phyloP scores from a whole-genome alignment of 345 rosid species.

The Eutrema heterophyllum region DNA sequence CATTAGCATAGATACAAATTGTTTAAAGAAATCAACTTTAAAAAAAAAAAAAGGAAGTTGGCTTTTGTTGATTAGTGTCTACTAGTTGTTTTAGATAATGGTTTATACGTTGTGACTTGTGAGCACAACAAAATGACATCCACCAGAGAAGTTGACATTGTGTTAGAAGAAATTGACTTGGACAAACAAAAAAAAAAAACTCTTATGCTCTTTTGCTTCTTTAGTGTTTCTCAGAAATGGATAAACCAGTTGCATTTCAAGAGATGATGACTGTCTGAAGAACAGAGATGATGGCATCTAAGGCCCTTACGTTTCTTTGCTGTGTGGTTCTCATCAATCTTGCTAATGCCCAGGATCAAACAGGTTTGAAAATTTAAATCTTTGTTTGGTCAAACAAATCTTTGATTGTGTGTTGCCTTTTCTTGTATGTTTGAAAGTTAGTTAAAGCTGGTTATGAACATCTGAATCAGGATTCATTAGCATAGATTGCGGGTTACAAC shows the following conservation, averaged over 20 bases:
- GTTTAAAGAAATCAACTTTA: background rate
- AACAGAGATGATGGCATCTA: background rate
- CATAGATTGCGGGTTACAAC: slow-evolving; percentile 42
- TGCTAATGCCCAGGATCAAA: slow-evolving; percentile 30
- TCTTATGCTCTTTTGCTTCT: background rate
- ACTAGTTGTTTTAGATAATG: slow-evolving; percentile 20
- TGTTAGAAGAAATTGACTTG: slow-evolving; percentile 21
- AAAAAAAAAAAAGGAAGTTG: slow-evolving; percentile 1
- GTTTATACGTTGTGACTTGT: slow-evolving; percentile 22
- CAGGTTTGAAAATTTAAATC: slow-evolving; percentile 23
- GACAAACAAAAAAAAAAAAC: background rate
- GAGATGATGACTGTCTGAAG: slow-evolving; percentile 15
- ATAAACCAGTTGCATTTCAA: slow-evolving; percentile 4
- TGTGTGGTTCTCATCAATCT: slow-evolving; percentile 10
- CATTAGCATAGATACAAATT: slow-evolving; percentile 3
- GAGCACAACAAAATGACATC: slow-evolving; percentile 24
- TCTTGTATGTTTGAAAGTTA: background rate
- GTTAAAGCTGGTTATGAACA: background rate
- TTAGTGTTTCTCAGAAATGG: slow-evolving; percentile 4
- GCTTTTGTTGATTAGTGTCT: slow-evolving; percentile 12
- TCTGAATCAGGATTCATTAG: slow-evolving; percentile 42
- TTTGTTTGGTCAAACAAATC: slow-evolving; percentile 8
- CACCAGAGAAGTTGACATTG: slow-evolving; percentile 21
- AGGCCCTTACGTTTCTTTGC: slow-evolving; percentile 1
- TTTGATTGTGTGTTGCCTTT: background rate